Base-by-base conservation (phyloP, 2,329 filamentous ascomycete species). In the Metarhizium guizhouense region DNA sequence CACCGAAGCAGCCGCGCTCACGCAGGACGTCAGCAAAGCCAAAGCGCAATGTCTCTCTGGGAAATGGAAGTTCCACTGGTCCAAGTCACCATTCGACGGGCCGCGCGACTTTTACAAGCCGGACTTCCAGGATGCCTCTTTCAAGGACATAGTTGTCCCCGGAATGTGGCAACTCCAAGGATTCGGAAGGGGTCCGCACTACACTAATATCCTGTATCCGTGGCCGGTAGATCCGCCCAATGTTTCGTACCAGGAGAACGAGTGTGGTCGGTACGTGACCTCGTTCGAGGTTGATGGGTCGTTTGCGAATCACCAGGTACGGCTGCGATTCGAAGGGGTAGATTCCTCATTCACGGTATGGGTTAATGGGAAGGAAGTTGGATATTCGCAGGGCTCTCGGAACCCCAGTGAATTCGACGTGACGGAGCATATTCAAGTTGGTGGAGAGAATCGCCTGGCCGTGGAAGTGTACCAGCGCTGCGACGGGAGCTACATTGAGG, bases 371-470 rank as follows among this genome's bases (percentile, higher is more conserved):
- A 69, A 73, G 11, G 73, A 84, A 50, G 77, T 89, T 7, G 87
- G 87, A 1, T 90, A 90, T 64, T 83, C 82, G 1, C 86, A 90
- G 64, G 87, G 87, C 1, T 83, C 83, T 4, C 76, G 87, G 20
- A 90, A 90, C 58, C 83, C 87, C 0, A 81, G 81, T 32, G 87
- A 90, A 60, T 91, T 90, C 59, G 87, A 90, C 60, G 75, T 91
- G 6, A 84, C 85, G 0, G 60, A 71, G 0, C 69, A 75, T 36
- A 70, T 88, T 2, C 65, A 70, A 1, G 45, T 68, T 3, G 64
- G 69, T 1, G 66, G 68, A 1, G 69, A 74, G 49, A 89, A 88
- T 58, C 73, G 72, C 1, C 66, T 90, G 2, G 79, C 79, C 2
- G 85, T 90, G 0, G 77, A 83, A 52, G 86, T 90, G 0, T 90